These are phyloP conservation scores for Cercospora janseana DNA, from an alignment of 2,329 filamentous ascomycete species.

Conservation along the genomic window DNA sequence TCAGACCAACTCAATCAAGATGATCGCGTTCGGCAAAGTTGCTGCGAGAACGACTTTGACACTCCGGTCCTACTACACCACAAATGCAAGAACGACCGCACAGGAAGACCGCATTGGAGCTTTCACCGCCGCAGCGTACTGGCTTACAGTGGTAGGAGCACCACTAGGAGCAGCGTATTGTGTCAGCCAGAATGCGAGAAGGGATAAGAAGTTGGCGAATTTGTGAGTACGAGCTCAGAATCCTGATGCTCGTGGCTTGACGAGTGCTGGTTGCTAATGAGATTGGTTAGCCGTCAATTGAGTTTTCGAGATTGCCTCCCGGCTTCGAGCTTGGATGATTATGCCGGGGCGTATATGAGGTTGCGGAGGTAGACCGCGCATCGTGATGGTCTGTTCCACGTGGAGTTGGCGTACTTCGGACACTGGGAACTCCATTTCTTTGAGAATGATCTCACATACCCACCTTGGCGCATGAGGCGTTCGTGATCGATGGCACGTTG, in stretches of 20 bases:
- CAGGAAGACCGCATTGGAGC: conserved; percentile 31
- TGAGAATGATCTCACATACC: background rate
- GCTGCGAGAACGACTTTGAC: background rate
- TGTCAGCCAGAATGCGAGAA: conserved; percentile 35
- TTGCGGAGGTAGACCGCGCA: conserved; percentile 15
- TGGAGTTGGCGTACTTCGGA: background rate
- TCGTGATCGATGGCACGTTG: background rate
- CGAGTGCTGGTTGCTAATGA: too few relatives aligned
- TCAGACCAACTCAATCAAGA: too few relatives aligned
- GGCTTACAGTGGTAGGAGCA: conserved; percentile 37
- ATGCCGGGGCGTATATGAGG: conserved; percentile 32
- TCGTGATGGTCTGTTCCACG: background rate
- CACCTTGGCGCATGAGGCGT: background rate
- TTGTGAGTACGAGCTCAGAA: conserved; percentile 33
- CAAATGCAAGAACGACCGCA: conserved; percentile 24
- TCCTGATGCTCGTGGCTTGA: too few relatives aligned
- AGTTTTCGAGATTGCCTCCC: conserved; percentile 40
- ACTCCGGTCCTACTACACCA: conserved; percentile 29
- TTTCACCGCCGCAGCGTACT: conserved; percentile 35
- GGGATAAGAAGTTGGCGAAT: conserved; percentile 35
- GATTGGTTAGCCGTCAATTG: conserved; percentile 32
- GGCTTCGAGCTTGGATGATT: conserved; percentile 37
- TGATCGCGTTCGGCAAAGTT: background rate
- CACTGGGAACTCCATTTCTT: background rate
- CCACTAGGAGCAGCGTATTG: conserved; percentile 38